Percentiles rank a stretch among this genome's conserved stretches.
Conservation (phyloP, 768 basidiomycete genomes). For the Mycena filopes region DNA sequence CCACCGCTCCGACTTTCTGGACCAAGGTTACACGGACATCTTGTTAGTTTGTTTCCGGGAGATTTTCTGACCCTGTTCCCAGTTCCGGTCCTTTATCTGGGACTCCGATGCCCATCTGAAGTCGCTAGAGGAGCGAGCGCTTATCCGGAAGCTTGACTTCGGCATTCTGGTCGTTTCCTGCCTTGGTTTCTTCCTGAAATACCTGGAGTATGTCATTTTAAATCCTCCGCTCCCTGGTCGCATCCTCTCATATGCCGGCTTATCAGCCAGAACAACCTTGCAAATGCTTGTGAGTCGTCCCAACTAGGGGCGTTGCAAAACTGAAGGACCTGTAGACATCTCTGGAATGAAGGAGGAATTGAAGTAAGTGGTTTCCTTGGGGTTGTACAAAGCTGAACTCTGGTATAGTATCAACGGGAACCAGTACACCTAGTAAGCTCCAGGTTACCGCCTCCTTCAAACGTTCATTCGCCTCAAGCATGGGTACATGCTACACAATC, state of each 20-base stretch:
- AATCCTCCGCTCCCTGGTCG: background rate
- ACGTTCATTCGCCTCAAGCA: constrained; percentile 10
- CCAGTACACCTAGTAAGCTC: constrained; percentile 37
- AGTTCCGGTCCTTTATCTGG: constrained; percentile 39
- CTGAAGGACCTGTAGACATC: constrained; percentile 16
- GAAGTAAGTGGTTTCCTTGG: background rate
- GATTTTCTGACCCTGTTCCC: background rate
- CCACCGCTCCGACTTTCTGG: constrained; percentile 17
- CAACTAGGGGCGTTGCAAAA: background rate
- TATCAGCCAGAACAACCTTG: constrained; percentile 35
- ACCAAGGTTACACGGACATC: constrained; percentile 13
- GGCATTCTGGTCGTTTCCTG: constrained; percentile 39
- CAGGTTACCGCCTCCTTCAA: background rate
- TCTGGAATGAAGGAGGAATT: constrained; percentile 40
- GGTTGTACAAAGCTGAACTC: no score
- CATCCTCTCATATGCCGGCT: background rate
- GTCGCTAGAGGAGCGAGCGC: constrained; percentile 34
- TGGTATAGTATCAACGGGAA: constrained; percentile 37
- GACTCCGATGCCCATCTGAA: constrained; percentile 39
- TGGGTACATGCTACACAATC: constrained; percentile 40
- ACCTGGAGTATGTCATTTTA: constrained; percentile 34
- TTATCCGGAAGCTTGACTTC: constrained; percentile 40
- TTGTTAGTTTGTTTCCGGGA: background rate
- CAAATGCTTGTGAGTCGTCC: constrained; percentile 35
- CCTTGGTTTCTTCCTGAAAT: constrained; percentile 40